These are phyloP conservation scores for Colletotrichum tanaceti DNA, from an alignment of 2,329 filamentous ascomycete species.

Conservation along the genomic window DNA sequence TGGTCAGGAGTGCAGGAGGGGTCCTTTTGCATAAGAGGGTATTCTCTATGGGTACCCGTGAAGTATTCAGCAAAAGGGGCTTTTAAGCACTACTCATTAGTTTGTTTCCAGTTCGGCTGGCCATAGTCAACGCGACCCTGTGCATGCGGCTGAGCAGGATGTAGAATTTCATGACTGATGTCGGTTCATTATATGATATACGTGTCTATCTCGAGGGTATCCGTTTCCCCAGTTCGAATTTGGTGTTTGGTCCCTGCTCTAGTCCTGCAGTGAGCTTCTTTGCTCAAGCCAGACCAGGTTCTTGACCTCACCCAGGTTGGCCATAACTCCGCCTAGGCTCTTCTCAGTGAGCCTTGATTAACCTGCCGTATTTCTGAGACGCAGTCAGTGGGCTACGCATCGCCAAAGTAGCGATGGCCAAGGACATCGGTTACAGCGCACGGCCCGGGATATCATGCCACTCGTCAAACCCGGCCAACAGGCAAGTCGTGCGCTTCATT, in stretches of 20 bases:
- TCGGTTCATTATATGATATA: slow-evolving; percentile 10
- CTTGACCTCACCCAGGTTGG: background rate
- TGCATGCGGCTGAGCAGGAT: background rate
- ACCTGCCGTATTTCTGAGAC: background rate
- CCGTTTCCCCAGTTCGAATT: background rate
- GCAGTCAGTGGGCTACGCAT: background rate
- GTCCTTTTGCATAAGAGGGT: background rate
- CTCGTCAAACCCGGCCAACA: background rate
- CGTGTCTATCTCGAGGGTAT: slow-evolving; percentile 18
- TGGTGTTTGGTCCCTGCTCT: background rate
- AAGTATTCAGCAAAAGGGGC: slow-evolving; percentile 7
- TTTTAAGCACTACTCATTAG: no score
- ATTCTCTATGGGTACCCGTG: background rate
- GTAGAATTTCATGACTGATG: background rate
- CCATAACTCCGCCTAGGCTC: background rate
- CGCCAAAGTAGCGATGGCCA: background rate
- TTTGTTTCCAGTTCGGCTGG: background rate
- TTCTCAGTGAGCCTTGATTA: background rate
- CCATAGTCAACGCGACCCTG: background rate
- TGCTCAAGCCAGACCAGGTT: background rate
- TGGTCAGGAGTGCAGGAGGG: slow-evolving; percentile 26
- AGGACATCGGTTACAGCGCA: background rate
- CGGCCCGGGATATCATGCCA: background rate
- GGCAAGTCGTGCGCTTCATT: background rate
- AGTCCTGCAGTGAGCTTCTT: no score